Evolutionary conservation across 192 early-diverging fungal genomes (phyloP), one percentile per base, ranked within the genome.

Genomic region (Jimgerdemannia lactiflua): DNA sequence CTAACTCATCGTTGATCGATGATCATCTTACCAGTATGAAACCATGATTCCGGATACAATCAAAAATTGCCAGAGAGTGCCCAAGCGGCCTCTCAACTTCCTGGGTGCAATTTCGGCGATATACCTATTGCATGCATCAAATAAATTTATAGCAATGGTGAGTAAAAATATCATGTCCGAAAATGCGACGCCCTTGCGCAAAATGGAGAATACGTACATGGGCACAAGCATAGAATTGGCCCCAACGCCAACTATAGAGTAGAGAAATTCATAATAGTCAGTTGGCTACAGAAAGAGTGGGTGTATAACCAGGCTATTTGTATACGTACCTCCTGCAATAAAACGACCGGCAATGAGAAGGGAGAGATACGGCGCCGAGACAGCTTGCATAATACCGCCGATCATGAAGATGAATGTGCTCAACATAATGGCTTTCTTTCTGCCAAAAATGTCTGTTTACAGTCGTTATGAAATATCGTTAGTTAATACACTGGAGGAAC

Each of bases 341-440:
- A 92, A 86, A n/a, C 94, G 89, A 43, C 92, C 93, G 65, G 75
- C 82, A 43, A 89, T 84, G 71, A 94, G 85, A 72, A 89, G 80
- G 43, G 70, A 81, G 67, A 86, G 73, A 73, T 84, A 82, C n/a
- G 67, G 69, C 9, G 88, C 76, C 9, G 67, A 20, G 29, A 73
- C 75, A 11, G 86, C 82, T 75, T 95, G 94, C 42, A 94, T 77
- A 54, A 85, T 79, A 42, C 81, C 90, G 39, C 94, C 94, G 64
- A 93, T 54, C 19, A 81, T 72, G 76, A 94, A 95, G 19, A 91
- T 77, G 19, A 83, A 43, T 42, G 80, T 82, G 59, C 79, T 84
- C 0, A 83, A 1, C 65, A 90, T 80, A 76, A 93, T 92, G 7
- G 89, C 83, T 39, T 77, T 79, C 70, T 89, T 89, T 67, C 92